Evolutionary conservation across 163 green algal genomes (phyloP).

Genomic region (Volvox carteri): DNA sequence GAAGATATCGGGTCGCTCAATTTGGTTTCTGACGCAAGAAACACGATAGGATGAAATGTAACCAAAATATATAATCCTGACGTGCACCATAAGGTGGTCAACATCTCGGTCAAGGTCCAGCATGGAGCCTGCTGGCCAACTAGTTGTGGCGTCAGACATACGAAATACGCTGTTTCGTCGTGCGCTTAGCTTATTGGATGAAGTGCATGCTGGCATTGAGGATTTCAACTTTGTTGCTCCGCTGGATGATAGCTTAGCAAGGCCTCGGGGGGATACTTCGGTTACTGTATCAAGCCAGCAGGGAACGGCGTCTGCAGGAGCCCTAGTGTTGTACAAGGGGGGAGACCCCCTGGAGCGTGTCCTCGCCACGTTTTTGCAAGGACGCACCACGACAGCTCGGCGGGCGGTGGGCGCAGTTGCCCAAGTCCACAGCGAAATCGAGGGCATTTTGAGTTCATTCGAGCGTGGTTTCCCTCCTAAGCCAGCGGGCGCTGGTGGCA

Average conservation of each 20-base stretch:
- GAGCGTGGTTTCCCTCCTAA: conserved; percentile 33
- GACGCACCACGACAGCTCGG: background rate
- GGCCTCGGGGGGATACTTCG: too few relatives aligned
- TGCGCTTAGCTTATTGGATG: conserved; percentile 24
- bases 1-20: background rate
- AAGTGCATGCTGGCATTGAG: conserved; percentile 33
- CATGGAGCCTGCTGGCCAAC: conserved; percentile 26
- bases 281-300: background rate
- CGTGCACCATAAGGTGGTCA: background rate
- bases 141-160: conserved; percentile 39
- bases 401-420: conserved; percentile 25
- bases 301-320: background rate
- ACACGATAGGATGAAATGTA: background rate
- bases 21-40: background rate
- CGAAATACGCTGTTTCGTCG: conserved; percentile 25
- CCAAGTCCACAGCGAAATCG: conserved; percentile 44
- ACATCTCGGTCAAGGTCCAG: conserved; percentile 20
- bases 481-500: too few relatives aligned
- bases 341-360: background rate
- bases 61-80: background rate
- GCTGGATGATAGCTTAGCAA: background rate
- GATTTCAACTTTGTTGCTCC: conserved; percentile 26
- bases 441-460: conserved; percentile 19
- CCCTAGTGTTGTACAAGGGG: background rate
- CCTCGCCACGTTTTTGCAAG: conserved; percentile 14